Percentiles rank a stretch among this genome's conserved stretches.
phyloP scores from a whole-genome alignment of 345 rosid species.

The Eucalyptus marginata region DNA sequence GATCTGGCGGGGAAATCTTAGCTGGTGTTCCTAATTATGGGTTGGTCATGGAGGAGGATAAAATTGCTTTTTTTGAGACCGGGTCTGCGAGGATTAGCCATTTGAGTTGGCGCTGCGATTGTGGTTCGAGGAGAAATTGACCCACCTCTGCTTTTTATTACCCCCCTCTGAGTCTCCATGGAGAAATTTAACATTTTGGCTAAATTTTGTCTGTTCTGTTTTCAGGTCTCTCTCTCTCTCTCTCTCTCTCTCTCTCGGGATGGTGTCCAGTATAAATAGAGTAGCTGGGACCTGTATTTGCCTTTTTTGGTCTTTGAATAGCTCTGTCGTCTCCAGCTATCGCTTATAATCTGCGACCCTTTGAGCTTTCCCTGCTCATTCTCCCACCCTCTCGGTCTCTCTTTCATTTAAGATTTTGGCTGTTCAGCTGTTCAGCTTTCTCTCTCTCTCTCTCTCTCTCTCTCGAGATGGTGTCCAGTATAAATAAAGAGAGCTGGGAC shows the following conservation, averaged over 20 bases:
- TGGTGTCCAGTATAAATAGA: not conserved
- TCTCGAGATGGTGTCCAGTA: not conserved
- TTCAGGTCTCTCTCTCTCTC: not conserved
- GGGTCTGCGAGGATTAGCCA: not conserved
- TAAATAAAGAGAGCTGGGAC: not conserved
- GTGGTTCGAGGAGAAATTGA: not conserved
- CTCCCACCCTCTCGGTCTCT: not conserved
- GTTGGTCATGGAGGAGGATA: not conserved
- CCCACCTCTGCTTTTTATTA: not conserved
- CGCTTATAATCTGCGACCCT: not conserved
- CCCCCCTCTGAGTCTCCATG: not conserved
- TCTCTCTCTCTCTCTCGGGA: not conserved
- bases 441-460: not conserved
- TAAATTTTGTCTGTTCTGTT: not conserved
- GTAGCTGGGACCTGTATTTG: not conserved
- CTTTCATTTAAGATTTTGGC: not conserved
- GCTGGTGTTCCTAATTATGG: not conserved
- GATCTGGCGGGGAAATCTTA: not conserved
- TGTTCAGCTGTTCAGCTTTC: not conserved
- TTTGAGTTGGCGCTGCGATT: not conserved
- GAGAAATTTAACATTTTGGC: not conserved
- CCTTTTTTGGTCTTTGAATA: not conserved
- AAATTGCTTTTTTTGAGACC: not conserved
- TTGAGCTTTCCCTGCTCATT: not conserved
- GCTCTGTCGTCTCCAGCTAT: not conserved